These are phyloP conservation scores for Lanzia echinophila DNA, from an alignment of 2,329 filamentous ascomycete genomes.

Conservation along the genomic window DNA sequence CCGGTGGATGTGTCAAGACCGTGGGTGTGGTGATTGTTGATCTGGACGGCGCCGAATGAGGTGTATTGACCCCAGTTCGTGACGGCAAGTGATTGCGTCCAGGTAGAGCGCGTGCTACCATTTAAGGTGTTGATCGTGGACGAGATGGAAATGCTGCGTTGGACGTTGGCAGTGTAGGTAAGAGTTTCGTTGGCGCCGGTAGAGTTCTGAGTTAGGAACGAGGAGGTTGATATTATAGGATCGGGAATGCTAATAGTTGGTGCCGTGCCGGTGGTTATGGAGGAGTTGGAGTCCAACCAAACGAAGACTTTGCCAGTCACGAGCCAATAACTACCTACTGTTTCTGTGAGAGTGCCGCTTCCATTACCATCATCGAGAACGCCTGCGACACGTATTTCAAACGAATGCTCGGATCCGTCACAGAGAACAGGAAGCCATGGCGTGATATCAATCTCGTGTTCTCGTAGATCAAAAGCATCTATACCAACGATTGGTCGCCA, in stretches of 20 bases:
- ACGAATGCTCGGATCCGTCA: constrained; percentile 57
- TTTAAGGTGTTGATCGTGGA: constrained; percentile 46
- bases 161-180: constrained; percentile 49
- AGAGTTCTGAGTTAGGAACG: constrained; percentile 37
- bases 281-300: constrained; percentile 53
- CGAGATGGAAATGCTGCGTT: constrained; percentile 47
- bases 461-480: constrained; percentile 70
- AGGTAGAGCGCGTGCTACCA: constrained; percentile 38
- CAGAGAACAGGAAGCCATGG: constrained; percentile 66
- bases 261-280: constrained; percentile 44
- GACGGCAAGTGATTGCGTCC: constrained; percentile 53
- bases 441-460: constrained; percentile 77
- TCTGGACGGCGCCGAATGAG: constrained; percentile 48
- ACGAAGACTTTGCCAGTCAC: constrained; percentile 74
- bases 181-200: constrained; percentile 55
- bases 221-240: constrained; percentile 46
- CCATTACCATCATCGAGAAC: constrained; percentile 49
- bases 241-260: constrained; percentile 29
- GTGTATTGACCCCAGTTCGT: constrained; percentile 49
- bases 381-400: constrained; percentile 61
- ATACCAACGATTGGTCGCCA: constrained; percentile 74
- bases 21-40: constrained; percentile 42
- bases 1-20: constrained; percentile 39
- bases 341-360: constrained; percentile 42
- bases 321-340: constrained; percentile 63